Base-by-base conservation (phyloP, 73 alveolate species). In the Blepharisma stoltei region DNA sequence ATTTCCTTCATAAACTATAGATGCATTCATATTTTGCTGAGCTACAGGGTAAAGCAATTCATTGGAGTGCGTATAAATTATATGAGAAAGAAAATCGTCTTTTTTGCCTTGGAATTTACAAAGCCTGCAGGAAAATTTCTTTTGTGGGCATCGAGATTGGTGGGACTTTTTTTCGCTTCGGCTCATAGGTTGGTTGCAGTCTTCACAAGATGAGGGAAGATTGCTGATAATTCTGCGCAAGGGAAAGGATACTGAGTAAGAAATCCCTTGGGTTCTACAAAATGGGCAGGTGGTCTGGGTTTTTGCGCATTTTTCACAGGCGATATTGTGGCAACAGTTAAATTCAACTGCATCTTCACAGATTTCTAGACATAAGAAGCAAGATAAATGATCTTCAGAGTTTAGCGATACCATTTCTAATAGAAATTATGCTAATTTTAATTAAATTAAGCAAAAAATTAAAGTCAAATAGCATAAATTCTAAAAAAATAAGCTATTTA, bases 181-280 rank as follows among this genome's bases (percentile, higher is more conserved):
- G 37, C 54, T 77, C 6, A 75, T 21, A 6, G 54, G 54, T 8
- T 14, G 21, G 21, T 85, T 85, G 54, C 89, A 82, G 6, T 77
- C 76, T 60, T 81, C 75, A n/a, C 80, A 78, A 44, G 85, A 76
- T 0, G 48, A 77, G 6, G 52, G 11, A 18, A 82, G 6, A 6
- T 73, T n/a, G 47, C 70, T 77, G 6, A 82, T 77, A 76, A 82
- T 77, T 82, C 86, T 76, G 6, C 89, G n/a, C 0, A 81, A 84
- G 20, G 77, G 47, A 6, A 54, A 25, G 20, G 85, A 54, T 20
- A 76, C 65, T 55, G 66, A 76, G 7, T 20, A 44, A 6, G 7
- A 27, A 60, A 82, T 76, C 53, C 67, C 37, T 7, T 20, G 68
- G 21, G 55, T 44, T 46, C 81, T 76, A 54, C 89, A 82, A 6